Conservation (phyloP, 2,329 filamentous ascomycete genomes). For the Paraphoma sp. region DNA sequence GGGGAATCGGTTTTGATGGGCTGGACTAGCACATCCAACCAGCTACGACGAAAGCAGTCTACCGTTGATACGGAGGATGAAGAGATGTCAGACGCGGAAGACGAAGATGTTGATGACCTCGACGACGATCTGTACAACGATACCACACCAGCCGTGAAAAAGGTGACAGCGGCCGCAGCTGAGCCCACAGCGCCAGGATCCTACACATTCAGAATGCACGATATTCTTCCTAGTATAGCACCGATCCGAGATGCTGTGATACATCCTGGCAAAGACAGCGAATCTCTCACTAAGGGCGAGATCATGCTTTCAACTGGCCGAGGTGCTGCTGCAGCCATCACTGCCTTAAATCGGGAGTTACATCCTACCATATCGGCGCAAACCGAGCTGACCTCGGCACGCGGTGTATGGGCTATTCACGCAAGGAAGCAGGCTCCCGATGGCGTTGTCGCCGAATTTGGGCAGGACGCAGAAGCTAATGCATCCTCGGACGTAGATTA, state of each 20-base stretch:
- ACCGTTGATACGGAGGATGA: constrained; percentile 61
- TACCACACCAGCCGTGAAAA: constrained; percentile 55
- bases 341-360: constrained; percentile 78
- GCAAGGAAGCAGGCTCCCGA: constrained; percentile 72
- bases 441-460: constrained; percentile 55
- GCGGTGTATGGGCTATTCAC: constrained; percentile 81
- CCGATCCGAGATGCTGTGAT: constrained; percentile 79
- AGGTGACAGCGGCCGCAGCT: constrained; percentile 43
- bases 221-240: constrained; percentile 77
- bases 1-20: constrained; percentile 81
- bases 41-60: constrained; percentile 65
- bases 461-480: constrained; percentile 49
- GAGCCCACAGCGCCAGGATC: constrained; percentile 63
- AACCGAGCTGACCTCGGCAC: constrained; percentile 74
- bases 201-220: constrained; percentile 77
- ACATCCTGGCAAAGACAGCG: constrained; percentile 53
- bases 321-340: constrained; percentile 72
- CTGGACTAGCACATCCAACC: constrained; percentile 71
- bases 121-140: constrained; percentile 70
- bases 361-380: constrained; percentile 74
- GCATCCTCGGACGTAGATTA: constrained; percentile 63
- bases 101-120: constrained; percentile 64
- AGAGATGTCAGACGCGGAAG: constrained; percentile 58
- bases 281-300: constrained; percentile 51
- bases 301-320: constrained; percentile 66